These are phyloP conservation scores for Hysterium pulicare DNA, from an alignment of 2,329 filamentous ascomycete species.

Conservation along the genomic window DNA sequence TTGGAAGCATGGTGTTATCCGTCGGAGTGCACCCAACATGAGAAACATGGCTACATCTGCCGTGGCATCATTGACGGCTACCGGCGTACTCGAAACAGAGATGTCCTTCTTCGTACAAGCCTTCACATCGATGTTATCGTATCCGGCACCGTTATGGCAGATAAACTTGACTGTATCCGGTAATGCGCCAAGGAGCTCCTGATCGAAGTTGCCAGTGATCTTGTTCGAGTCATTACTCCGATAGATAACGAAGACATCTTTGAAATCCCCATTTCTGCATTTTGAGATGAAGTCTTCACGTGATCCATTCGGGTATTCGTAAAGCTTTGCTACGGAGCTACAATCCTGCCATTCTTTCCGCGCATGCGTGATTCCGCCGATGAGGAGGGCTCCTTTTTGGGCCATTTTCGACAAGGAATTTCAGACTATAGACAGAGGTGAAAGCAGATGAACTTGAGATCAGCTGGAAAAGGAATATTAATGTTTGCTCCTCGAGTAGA, in stretches of 20 bases:
- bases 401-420: conserved; percentile 18
- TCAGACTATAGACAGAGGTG: not conserved
- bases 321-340: conserved; percentile 27
- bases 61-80: conserved; percentile 51
- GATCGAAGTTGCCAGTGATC: conserved; percentile 46
- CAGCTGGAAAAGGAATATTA: not conserved
- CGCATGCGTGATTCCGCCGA: conserved; percentile 45
- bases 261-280: conserved; percentile 53
- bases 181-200: conserved; percentile 41
- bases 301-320: conserved; percentile 54
- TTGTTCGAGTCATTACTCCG: conserved; percentile 57
- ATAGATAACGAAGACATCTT: conserved; percentile 56
- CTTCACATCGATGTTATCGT: conserved; percentile 58
- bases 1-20: conserved; percentile 46
- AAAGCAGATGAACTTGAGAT: not conserved
- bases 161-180: conserved; percentile 44
- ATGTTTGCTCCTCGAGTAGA: not conserved
- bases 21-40: conserved; percentile 51
- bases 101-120: conserved; percentile 50
- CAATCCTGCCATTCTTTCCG: conserved; percentile 46
- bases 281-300: conserved; percentile 55
- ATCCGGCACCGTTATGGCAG: conserved; percentile 54
- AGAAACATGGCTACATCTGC: conserved; percentile 51
- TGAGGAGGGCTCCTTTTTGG: conserved; percentile 41
- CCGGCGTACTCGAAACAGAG: conserved; percentile 45